A percentile compares a stretch with the other conserved stretches of the same genome.
Evolutionary conservation across 2,329 filamentous ascomycete genomes (phyloP).

Genomic region (Fonsecaea multimorphosa): DNA sequence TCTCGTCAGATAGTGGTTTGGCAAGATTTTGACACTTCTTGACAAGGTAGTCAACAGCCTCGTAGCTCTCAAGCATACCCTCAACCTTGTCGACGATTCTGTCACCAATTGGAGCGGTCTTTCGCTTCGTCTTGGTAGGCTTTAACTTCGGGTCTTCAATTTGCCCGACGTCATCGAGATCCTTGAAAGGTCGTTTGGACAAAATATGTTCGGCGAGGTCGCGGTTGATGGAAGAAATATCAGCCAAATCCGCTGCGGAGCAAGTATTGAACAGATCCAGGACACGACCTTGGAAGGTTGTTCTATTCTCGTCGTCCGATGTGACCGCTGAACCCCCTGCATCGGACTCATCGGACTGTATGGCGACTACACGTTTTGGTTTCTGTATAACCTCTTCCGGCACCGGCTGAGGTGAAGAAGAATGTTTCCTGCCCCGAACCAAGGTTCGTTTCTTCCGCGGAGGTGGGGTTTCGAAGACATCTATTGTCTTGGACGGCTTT

Average conservation of each 20-base stretch:
- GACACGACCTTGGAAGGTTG: constrained; percentile 60
- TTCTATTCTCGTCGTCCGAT: constrained; percentile 48
- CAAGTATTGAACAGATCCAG: constrained; percentile 85
- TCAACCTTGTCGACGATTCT: constrained; percentile 70
- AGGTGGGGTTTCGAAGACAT: constrained; percentile 39
- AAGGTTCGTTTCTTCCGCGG: constrained; percentile 49
- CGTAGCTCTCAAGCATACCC: constrained; percentile 78
- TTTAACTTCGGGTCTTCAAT: constrained; percentile 63
- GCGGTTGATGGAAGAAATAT: constrained; percentile 77
- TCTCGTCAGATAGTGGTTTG: constrained; percentile 67
- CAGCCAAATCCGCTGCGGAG: constrained; percentile 74
- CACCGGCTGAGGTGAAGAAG: constrained; percentile 38
- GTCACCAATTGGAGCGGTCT: constrained; percentile 65
- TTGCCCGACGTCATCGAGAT: constrained; percentile 68
- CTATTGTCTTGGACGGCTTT: constrained; percentile 34
- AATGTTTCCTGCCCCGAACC: constrained; percentile 56
- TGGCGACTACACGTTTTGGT: constrained; percentile 29
- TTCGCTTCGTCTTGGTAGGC: constrained; percentile 57
- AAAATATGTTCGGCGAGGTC: constrained; percentile 73
- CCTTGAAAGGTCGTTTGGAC: constrained; percentile 74
- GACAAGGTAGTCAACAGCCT: constrained; percentile 83
- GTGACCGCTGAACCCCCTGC: constrained; percentile 47
- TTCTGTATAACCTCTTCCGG: constrained; percentile 32
- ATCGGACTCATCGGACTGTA: constrained; percentile 54
- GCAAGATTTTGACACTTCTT: constrained; percentile 75